phyloP scores from a whole-genome alignment of 345 rosid species.

The Sonneratia alba region DNA sequence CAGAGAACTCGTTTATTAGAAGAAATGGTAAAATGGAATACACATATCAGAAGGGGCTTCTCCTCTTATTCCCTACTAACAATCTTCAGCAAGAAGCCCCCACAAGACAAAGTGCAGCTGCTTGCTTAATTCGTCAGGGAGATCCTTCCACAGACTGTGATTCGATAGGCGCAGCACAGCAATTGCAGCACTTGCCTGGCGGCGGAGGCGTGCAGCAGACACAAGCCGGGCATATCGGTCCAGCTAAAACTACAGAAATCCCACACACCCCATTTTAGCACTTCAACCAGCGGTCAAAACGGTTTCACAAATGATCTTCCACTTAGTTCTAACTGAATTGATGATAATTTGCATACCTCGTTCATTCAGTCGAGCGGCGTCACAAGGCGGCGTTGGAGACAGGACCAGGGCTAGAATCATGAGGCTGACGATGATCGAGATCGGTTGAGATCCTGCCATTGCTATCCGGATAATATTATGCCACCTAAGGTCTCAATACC shows the following conservation, averaged over 20 bases:
- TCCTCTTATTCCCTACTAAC: neutral
- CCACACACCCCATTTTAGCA: neutral
- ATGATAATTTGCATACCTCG: constrained; percentile 15
- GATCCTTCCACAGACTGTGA: neutral
- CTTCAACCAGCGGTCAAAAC: neutral
- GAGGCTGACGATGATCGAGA: constrained; percentile 9
- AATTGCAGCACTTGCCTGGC: constrained; percentile 16
- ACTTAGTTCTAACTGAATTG: neutral
- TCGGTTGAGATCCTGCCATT: constrained; percentile 6
- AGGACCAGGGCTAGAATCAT: constrained; percentile 16
- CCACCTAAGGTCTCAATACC: too few relatives aligned
- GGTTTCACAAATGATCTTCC: neutral
- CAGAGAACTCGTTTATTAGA: too few relatives aligned
- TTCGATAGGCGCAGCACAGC: constrained; percentile 15
- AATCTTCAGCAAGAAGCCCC: neutral
- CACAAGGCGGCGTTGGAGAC: constrained; percentile 10
- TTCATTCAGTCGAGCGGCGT: constrained; percentile 6
- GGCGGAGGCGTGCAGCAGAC: constrained; percentile 18
- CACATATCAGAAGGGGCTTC: neutral
- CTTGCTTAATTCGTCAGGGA: neutral
- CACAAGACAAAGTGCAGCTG: neutral
- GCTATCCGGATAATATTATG: too few relatives aligned
- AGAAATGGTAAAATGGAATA: too few relatives aligned
- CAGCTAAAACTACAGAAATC: neutral
- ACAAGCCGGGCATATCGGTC: constrained; percentile 18